These are phyloP conservation scores for Gigaspora rosea DNA, from an alignment of 192 early-diverging fungal species.

Conservation along the genomic window DNA sequence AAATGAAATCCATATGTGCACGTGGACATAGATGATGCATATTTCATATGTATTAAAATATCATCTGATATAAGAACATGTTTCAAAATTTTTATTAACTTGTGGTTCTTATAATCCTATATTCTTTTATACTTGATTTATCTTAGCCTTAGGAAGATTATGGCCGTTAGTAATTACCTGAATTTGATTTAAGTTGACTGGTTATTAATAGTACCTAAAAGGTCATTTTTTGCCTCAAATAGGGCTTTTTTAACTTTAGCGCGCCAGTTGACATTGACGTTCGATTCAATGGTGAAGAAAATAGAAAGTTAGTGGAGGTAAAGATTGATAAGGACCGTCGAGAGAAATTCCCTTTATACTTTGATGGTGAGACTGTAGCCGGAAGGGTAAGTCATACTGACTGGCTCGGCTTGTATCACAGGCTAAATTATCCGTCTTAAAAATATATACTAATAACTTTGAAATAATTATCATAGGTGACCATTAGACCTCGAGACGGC, in stretches of 20 bases:
- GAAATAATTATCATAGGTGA: conserved; percentile 56
- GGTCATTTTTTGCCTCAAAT: background rate
- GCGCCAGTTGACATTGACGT: conserved; percentile 88
- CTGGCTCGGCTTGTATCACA: background rate
- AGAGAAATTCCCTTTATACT: conserved; percentile 90
- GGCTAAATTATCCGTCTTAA: background rate
- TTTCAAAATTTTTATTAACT: too few relatives aligned
- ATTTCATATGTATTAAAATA: too few relatives aligned
- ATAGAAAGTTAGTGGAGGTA: conserved; percentile 91
- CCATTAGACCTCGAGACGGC: conserved; percentile 79
- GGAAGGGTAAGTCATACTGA: conserved; percentile 73
- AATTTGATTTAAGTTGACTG: too few relatives aligned
- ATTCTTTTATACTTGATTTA: too few relatives aligned
- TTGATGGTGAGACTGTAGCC: conserved; percentile 92
- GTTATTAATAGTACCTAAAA: background rate
- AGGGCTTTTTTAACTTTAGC: conserved; percentile 80
- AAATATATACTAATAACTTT: background rate
- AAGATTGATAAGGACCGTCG: conserved; percentile 92
- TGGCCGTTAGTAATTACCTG: too few relatives aligned
- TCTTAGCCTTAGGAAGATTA: too few relatives aligned
- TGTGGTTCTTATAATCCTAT: too few relatives aligned
- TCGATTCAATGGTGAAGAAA: conserved; percentile 78
- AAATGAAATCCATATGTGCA: too few relatives aligned
- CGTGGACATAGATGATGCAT: too few relatives aligned
- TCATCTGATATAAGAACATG: too few relatives aligned